phyloP scores from a whole-genome alignment of 2,329 filamentous ascomycete genomes.

The Elsinoe australis region DNA sequence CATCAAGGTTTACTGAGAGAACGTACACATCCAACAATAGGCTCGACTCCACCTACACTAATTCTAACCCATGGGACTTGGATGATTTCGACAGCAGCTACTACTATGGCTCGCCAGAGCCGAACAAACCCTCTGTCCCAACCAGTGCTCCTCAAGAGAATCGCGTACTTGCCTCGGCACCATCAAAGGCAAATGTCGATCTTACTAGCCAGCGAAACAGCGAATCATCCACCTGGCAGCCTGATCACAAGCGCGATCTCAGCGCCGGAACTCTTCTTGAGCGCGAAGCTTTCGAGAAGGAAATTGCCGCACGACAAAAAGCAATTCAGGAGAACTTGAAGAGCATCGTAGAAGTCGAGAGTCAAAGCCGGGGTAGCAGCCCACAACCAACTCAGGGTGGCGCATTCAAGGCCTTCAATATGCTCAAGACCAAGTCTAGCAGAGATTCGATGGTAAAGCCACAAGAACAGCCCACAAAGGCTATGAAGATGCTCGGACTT shows the following conservation, averaged over 20 bases:
- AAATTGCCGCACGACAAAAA: slow-evolving; percentile 62
- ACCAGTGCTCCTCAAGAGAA: background rate
- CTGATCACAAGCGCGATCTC: slow-evolving; percentile 39
- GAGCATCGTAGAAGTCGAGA: slow-evolving; percentile 58
- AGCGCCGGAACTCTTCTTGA: slow-evolving; percentile 49
- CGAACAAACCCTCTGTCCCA: slow-evolving; percentile 29
- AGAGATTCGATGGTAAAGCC: slow-evolving; percentile 55
- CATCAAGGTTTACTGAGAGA: slow-evolving; percentile 4
- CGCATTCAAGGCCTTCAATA: slow-evolving; percentile 50
- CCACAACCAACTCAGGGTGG: slow-evolving; percentile 33
- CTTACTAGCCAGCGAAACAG: slow-evolving; percentile 1
- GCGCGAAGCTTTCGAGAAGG: slow-evolving; percentile 63
- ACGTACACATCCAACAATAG: slow-evolving; percentile 29
- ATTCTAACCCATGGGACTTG: slow-evolving; percentile 49
- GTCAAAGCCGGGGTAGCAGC: slow-evolving; percentile 34
- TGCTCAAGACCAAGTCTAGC: slow-evolving; percentile 60
- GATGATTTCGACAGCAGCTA: slow-evolving; percentile 42
- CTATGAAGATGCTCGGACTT: slow-evolving; percentile 56
- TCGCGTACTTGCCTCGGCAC: slow-evolving; percentile 17
- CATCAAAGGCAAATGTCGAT: slow-evolving; percentile 16
- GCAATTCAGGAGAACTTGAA: slow-evolving; percentile 67
- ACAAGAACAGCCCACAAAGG: slow-evolving; percentile 46
- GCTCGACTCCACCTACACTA: slow-evolving; percentile 43
- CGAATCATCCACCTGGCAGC: slow-evolving; percentile 18
- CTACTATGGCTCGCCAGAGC: slow-evolving; percentile 31